phyloP scores from a whole-genome alignment of 805 yeast species.

The Starmerella potacharoeniae region DNA sequence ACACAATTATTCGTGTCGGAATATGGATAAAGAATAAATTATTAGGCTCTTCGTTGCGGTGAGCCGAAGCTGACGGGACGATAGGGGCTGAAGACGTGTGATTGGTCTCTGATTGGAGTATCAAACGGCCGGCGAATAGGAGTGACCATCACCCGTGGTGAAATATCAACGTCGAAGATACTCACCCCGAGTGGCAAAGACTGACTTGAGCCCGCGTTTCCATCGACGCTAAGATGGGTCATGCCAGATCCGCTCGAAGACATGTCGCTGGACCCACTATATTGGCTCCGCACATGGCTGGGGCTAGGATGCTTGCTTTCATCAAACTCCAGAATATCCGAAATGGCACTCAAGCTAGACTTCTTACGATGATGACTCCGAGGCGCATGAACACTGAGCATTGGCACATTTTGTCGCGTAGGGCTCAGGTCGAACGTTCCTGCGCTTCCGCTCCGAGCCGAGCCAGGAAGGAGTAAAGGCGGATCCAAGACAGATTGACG shows the following conservation, averaged over 20 bases:
- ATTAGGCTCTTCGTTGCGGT: slow-evolving; percentile 9
- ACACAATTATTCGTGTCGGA: background rate
- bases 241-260: background rate
- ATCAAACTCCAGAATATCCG: slow-evolving; percentile 13
- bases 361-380: background rate
- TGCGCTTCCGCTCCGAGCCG: slow-evolving; percentile 9
- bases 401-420: background rate
- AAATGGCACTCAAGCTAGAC: background rate
- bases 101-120: slow-evolving; percentile 25
- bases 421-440: slow-evolving; percentile 14
- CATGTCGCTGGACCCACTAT: background rate
- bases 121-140: slow-evolving; percentile 24
- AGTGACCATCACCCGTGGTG: slow-evolving; percentile 17
- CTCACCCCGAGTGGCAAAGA: background rate
- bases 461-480: background rate
- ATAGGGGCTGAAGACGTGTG: slow-evolving; percentile 23
- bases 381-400: background rate
- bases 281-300: background rate
- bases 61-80: slow-evolving; percentile 19
- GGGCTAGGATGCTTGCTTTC: background rate
- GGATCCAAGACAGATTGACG: background rate
- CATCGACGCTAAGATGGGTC: background rate
- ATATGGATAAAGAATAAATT: background rate
- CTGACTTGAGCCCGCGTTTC: background rate
- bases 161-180: slow-evolving; percentile 8